A percentile compares a stretch with the other conserved stretches of the same genome.
Evolutionary conservation across 306 rosid genomes (phyloP).

Genomic region (Argentina anserina): DNA sequence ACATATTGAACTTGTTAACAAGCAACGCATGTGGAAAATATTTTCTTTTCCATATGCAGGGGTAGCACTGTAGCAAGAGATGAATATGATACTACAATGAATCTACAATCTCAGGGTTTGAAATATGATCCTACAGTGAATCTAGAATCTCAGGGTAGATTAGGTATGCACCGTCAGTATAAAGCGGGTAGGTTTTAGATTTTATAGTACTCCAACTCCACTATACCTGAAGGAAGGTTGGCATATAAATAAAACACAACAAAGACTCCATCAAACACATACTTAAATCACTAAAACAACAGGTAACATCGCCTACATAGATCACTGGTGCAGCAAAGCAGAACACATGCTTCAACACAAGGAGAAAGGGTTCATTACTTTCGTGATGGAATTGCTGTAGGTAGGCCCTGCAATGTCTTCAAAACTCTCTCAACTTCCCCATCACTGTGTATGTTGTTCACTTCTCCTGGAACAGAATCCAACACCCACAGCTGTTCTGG

Average conservation of each 20-base stretch:
- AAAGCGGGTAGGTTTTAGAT: not conserved
- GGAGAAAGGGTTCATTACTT: constrained; percentile 45
- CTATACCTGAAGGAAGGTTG: not conserved
- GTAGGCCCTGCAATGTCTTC: constrained; percentile 67
- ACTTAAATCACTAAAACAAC: not conserved
- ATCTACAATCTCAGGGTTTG: not conserved
- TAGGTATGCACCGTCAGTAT: not conserved
- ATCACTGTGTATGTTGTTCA: constrained; percentile 42
- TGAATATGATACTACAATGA: not conserved
- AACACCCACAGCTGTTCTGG: constrained; percentile 93
- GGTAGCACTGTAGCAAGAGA: not conserved
- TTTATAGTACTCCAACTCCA: not conserved
- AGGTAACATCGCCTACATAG: not conserved
- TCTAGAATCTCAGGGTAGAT: not conserved
- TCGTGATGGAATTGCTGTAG: constrained; percentile 59
- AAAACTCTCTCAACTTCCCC: constrained; percentile 75
- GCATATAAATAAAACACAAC: not conserved
- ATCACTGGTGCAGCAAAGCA: not conserved
- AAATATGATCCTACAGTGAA: too few relatives aligned
- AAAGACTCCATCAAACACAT: not conserved
- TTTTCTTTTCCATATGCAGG: not conserved
- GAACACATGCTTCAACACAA: constrained; percentile 9
- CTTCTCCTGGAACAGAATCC: constrained; percentile 84
- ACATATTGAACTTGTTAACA: not conserved
- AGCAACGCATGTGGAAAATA: not conserved